Evolutionary conservation across 345 rosid species (phyloP), one percentile per base, ranked within the genome.

Genomic region (Atalantia buxifolia): DNA sequence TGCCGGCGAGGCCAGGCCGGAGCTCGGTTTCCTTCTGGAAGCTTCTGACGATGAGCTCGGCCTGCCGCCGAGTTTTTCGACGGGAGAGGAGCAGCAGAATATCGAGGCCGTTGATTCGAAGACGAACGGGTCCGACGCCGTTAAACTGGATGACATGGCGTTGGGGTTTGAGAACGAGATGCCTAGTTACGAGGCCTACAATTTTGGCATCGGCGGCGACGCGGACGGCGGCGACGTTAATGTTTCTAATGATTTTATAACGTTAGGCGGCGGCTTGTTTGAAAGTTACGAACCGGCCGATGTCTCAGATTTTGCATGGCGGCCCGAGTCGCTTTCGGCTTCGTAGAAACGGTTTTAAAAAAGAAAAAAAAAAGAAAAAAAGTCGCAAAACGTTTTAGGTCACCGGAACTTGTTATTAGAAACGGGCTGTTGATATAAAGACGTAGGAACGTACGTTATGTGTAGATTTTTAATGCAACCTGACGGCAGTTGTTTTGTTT

Each of bases 41-140:
- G 97, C 97, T 35, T 92, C 98, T 10, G 97, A 90, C 57, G 94
- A 94, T 16, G 97, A 94, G 85, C 90, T 94, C 1, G 97, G 97
- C 18, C 81, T 94, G 62, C 97, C 95, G 42, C 93, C 97, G 31
- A 80, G 82, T 27, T 80, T 87, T 55, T 76, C 86, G 1, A 7
- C 75, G 25, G 81, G 30, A 12, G 85, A 81, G 7, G 87, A 83
- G 71, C 68, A 82, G 71, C 68, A 61, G 18, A 77, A 81, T 33
- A 18, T 25, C 40, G 89, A 77, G 50, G 72, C 79, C 22, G 71
- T 72, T 16, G 89, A 81, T 65, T 67, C 83, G 64, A 55, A 78
- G 74, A 81, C 77, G n/a, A 75, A 65, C 18, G 85, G 83, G 36
- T 79, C 88, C 1, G 90, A 77, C 27, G 83, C 87, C 27, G 70